Base-by-base conservation (phyloP, 371 early-diverging fungal genomes). In the Batrachochytrium dendrobatidis region DNA sequence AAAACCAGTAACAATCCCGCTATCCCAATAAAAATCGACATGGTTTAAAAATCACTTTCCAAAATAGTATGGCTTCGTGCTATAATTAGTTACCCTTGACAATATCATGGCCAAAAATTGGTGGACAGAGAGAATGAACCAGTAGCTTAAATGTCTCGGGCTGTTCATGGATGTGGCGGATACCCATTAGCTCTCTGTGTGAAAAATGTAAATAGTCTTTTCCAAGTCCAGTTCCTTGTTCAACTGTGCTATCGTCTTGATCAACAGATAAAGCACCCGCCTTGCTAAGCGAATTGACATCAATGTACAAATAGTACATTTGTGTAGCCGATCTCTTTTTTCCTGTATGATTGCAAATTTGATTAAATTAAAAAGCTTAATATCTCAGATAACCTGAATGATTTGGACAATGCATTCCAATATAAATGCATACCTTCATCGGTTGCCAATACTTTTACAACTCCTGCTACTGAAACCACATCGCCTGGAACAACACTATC, bases 401-500 rank as follows among this genome's bases (percentile, higher is more conserved):
- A n/a, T 34, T 53, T 7, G 33, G 29, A 53, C 54, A 24, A 31
- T 52, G 3, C 30, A 48, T n/a, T 39, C 12, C 39, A 39, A 33
- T 3, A 5, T 45, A 31, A 32, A 33, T 7, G 25, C 59, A 59
- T 74, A 71, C 83, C 75, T 58, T 84, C 87, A 30, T 84, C 82
- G 0, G 84, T 68, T 48, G 78, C 70, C n/a, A 74, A 51, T n/a
- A 80, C 83, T 53, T 89, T 87, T 49, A 91, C 86, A 34, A 81
- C 74, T 10, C 90, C 90, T 39, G 83, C 75, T 32, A 84, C 74
- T 45, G 66, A 72, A 28, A 89, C 82, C 39, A 88, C 79, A 66
- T 90, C 89, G 12, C 90, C 90, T 15, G 90, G 90, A 24, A 84
- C 83, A 22, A 85, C 73, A 1, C 45, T 31, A 60, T 88, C 89